Percentiles rank a stretch among this genome's conserved stretches.
Conservation (phyloP, 2,329 filamentous ascomycete species). For the Hypoxylon sp. region DNA sequence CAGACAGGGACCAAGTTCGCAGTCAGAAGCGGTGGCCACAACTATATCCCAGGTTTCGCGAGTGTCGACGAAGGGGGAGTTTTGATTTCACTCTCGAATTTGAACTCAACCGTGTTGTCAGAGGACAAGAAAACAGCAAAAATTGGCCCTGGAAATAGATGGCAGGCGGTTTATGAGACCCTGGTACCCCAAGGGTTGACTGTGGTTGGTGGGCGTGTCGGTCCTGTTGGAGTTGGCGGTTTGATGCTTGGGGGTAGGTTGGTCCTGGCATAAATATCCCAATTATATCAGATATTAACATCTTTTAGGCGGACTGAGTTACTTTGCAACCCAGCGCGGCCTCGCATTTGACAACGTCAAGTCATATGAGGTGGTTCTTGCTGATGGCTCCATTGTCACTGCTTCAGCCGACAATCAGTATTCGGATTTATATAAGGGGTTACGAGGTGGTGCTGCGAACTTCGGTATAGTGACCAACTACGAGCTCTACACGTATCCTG, state of each 20-base stretch:
- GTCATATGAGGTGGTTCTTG: conserved; percentile 50
- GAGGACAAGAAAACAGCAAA: conserved; percentile 50
- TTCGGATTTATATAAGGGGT: conserved; percentile 52
- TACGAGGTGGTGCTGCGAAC: conserved; percentile 50
- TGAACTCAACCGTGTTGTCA: conserved; percentile 54
- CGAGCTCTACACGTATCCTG: conserved; percentile 47
- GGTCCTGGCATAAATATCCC: not conserved
- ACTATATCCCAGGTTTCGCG: conserved; percentile 50
- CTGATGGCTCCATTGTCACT: conserved; percentile 48
- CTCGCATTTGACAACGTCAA: conserved; percentile 47
- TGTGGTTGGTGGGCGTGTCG: conserved; percentile 51
- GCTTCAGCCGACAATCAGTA: conserved; percentile 48
- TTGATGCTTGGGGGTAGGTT: conserved; percentile 54
- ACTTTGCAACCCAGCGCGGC: conserved; percentile 52
- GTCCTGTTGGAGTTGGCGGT: conserved; percentile 52
- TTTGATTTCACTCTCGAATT: conserved; percentile 56
- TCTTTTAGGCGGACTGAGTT: conserved; percentile 44
- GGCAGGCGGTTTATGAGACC: conserved; percentile 53
- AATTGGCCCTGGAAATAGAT: conserved; percentile 54
- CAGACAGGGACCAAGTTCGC: conserved; percentile 46
- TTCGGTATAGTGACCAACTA: conserved; percentile 55
- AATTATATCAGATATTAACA: conserved; percentile 36
- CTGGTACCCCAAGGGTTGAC: conserved; percentile 47
- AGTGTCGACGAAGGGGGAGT: conserved; percentile 51
- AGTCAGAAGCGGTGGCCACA: conserved; percentile 53